Base-by-base conservation (phyloP, 2,329 filamentous ascomycete genomes). In the Claviceps sp. region DNA sequence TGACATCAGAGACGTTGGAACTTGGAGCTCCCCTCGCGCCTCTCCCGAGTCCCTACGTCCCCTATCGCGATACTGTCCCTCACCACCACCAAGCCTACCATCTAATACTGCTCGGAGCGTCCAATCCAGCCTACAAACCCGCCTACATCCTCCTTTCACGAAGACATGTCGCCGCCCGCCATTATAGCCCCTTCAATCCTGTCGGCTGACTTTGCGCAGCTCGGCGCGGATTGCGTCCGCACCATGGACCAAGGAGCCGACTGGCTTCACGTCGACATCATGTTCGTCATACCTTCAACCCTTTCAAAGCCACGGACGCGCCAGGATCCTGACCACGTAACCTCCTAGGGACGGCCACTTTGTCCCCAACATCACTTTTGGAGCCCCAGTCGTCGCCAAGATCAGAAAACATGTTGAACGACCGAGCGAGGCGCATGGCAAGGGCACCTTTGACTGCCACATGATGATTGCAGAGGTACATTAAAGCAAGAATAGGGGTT, bases 181-280 rank as follows among this genome's bases (percentile, higher is more conserved):
- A 96, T 98, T 68, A 95, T 98, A 62, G 91, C 91, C 16, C 93
- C 93, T 34, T 97, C 91, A n/a, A 97, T 98, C 62, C 83, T 98
- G 55, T 94, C 90, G 63, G 91, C 91, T 59, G 91, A 98, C 77
- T 98, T 98, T 72, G 90, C 82, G 64, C 77, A 85, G 58, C 80
- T 98, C 53, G 90, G 91, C 61, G 79, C 82, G 63, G 91, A 89
- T 68, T 98, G 93, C 73, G 81, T 82, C 50, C 80, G 81, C 62
- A 95, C 90, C 54, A 96, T 98, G 62, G 76, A 78, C 50, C 81
- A 90, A 59, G 88, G 89, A 54, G 89, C 89, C 58, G 88, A 96
- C 74, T 95, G 88, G 87, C 79, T 94, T 60, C 89, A 96, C 71
- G 85, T 96, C 62, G 91, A 97, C 69, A 96, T 96, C 67, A 90